Percentiles rank a stretch among this genome's conserved stretches.
phyloP scores from a whole-genome alignment of 2,329 filamentous ascomycete genomes.

The Plenodomus tracheiphilus region DNA sequence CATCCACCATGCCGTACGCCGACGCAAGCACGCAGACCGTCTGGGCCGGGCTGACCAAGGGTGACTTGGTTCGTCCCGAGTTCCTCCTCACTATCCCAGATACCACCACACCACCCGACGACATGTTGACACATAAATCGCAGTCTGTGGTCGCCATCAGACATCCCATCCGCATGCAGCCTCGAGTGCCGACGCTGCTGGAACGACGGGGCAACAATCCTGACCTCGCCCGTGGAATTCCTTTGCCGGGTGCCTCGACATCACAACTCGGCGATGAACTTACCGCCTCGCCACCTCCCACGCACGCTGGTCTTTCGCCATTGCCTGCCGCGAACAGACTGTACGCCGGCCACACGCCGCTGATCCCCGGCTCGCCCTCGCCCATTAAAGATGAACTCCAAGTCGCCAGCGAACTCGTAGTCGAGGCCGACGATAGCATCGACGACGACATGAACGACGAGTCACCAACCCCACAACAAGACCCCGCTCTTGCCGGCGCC shows the following conservation, averaged over 20 bases:
- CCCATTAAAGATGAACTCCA: conserved; percentile 14
- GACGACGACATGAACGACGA: conserved; percentile 7
- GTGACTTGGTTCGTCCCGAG: conserved; percentile 27
- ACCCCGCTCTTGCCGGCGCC: conserved; percentile 32
- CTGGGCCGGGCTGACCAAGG: conserved; percentile 36
- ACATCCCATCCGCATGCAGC: conserved; percentile 2
- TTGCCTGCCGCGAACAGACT: conserved; percentile 39
- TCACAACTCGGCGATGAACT: conserved; percentile 26
- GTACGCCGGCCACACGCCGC: conserved; percentile 44
- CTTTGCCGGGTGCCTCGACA: conserved; percentile 17
- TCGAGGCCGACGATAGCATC: conserved; percentile 4
- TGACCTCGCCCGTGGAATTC: conserved; percentile 26
- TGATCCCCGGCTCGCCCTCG: conserved; percentile 26
- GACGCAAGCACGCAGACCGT: conserved; percentile 35
- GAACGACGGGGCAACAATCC: conserved; percentile 29
- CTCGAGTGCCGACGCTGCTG: conserved; percentile 16
- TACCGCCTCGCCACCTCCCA: conserved; percentile 38
- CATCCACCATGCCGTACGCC: conserved; percentile 32
- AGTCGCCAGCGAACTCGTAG: conserved; percentile 6
- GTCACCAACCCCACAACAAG: conserved; percentile 20
- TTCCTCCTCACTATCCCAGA: conserved; percentile 26
- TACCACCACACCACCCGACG: conserved; percentile 37
- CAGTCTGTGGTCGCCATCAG: conserved; percentile 14
- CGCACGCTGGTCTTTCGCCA: conserved; percentile 35
- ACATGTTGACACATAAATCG: conserved; percentile 28